Evolutionary conservation across 2,329 filamentous ascomycete genomes (phyloP).

Genomic region (Diaporthe sp.): DNA sequence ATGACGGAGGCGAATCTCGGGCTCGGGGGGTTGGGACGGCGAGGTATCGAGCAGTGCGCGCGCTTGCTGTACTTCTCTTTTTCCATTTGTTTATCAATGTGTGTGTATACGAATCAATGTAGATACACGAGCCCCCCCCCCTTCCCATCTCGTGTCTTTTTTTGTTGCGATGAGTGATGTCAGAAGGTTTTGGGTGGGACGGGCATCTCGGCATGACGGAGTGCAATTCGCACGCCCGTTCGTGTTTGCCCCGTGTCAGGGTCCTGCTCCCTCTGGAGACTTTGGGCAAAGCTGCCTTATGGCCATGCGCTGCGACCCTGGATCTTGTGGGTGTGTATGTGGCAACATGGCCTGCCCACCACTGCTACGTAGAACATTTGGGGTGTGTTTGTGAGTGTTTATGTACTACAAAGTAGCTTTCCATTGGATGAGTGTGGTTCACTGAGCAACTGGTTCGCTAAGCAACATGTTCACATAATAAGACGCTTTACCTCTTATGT

Average conservation of each 20-base stretch:
- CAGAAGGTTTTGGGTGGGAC: background rate
- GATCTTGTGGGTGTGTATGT: background rate
- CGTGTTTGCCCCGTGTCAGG: constrained; percentile 11
- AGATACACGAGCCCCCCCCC: background rate
- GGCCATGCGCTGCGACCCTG: constrained; percentile 13
- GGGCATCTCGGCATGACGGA: background rate
- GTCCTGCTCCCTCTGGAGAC: background rate
- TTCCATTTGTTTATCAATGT: background rate
- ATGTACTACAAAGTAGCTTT: background rate
- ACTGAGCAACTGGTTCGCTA: background rate
- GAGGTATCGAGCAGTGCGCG: constrained; percentile 2
- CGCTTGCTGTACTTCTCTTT: background rate
- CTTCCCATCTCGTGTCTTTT: background rate
- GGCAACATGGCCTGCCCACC: background rate
- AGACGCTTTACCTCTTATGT: background rate
- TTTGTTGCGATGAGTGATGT: background rate
- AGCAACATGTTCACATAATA: constrained; percentile 3
- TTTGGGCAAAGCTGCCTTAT: background rate
- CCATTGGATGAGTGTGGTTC: background rate
- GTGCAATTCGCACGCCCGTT: background rate
- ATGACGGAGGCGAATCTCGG: constrained; percentile 25
- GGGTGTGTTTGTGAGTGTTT: background rate
- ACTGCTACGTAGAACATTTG: background rate
- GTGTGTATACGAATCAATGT: background rate
- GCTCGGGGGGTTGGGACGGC: background rate